A percentile compares a stretch with the other conserved stretches of the same genome.
Conservation (phyloP, 2,329 filamentous ascomycete genomes). For the Colletotrichum sidae region DNA sequence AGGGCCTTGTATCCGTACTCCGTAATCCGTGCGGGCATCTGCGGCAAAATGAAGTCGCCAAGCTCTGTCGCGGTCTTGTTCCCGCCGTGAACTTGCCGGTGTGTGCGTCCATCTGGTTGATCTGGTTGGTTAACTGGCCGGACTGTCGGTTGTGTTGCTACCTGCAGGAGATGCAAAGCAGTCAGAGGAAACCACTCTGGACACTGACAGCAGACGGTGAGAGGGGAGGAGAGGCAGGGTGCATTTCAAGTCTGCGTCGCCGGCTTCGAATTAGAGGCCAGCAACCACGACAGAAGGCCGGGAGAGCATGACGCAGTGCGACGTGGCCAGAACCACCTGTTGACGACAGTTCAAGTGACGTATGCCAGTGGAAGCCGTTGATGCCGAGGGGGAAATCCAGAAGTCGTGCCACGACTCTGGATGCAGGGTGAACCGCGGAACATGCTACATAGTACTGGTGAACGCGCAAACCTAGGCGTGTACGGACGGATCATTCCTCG, state of each 20-base stretch:
- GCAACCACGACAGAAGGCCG: background rate
- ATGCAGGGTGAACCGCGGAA: background rate
- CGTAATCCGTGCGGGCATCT: too few relatives aligned
- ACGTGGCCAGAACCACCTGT: conserved; percentile 31
- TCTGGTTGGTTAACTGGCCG: background rate
- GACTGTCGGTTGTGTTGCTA: conserved; percentile 9
- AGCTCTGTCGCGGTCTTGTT: too few relatives aligned
- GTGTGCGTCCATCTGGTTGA: too few relatives aligned
- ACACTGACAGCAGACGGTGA: too few relatives aligned
- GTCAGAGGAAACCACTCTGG: too few relatives aligned
- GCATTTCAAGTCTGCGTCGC: background rate
- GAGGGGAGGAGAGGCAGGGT: too few relatives aligned
- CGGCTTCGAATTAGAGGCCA: background rate
- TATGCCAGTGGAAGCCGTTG: background rate
- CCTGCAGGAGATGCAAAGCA: conserved; percentile 18
- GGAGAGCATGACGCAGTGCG: conserved; percentile 13
- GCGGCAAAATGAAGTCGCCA: too few relatives aligned
- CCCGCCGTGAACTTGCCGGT: too few relatives aligned
- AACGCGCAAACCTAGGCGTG: too few relatives aligned
- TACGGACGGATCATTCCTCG: too few relatives aligned
- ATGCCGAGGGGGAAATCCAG: background rate
- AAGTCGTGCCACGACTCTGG: background rate
- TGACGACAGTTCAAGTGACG: conserved; percentile 6
- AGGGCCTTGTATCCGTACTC: background rate
- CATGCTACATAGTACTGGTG: too few relatives aligned